Evolutionary conservation across 2,329 filamentous ascomycete species (phyloP).

Genomic region (Trichophyton mentagrophytes): DNA sequence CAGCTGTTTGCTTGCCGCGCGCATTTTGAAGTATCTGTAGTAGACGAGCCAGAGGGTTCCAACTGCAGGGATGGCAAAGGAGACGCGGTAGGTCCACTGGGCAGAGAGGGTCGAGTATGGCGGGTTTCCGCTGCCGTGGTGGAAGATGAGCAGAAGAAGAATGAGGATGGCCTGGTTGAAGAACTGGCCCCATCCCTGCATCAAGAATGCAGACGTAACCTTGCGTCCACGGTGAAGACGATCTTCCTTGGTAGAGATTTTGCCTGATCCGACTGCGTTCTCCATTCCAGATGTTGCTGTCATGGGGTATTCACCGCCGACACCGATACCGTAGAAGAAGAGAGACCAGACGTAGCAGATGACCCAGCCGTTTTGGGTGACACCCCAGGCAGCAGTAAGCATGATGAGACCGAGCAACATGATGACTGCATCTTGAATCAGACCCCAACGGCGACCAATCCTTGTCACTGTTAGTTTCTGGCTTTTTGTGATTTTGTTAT

Average conservation of each 20-base stretch:
- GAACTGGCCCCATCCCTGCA: conserved; percentile 98
- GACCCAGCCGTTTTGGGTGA: conserved; percentile 81
- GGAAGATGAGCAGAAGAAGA: conserved; percentile 74
- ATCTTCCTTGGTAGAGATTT: conserved; percentile 79
- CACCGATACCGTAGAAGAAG: conserved; percentile 69
- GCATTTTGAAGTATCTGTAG: conserved; percentile 94
- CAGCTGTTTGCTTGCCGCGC: conserved; percentile 70
- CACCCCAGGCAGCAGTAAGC: conserved; percentile 82
- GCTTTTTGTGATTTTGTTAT: no score
- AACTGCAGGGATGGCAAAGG: conserved; percentile 79
- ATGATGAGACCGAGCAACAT: conserved; percentile 91
- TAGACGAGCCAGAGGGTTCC: conserved; percentile 92
- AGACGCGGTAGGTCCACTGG: conserved; percentile 85
- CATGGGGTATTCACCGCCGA: conserved; percentile 80
- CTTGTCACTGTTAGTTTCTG: conserved; percentile 28
- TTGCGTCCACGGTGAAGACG: conserved; percentile 91
- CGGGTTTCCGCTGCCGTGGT: conserved; percentile 60
- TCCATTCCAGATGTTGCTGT: conserved; percentile 93
- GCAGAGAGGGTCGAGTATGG: conserved; percentile 66
- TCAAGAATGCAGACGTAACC: conserved; percentile 89
- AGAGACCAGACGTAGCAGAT: conserved; percentile 93
- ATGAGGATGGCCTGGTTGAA: conserved; percentile 87
- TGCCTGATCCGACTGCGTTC: conserved; percentile 72
- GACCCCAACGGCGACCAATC: conserved; percentile 84
- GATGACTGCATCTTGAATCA: conserved; percentile 87